Percentiles rank a stretch among this genome's conserved stretches.
Evolutionary conservation across 768 basidiomycete species (phyloP).

Genomic region (Pulveroboletus ravenelii): DNA sequence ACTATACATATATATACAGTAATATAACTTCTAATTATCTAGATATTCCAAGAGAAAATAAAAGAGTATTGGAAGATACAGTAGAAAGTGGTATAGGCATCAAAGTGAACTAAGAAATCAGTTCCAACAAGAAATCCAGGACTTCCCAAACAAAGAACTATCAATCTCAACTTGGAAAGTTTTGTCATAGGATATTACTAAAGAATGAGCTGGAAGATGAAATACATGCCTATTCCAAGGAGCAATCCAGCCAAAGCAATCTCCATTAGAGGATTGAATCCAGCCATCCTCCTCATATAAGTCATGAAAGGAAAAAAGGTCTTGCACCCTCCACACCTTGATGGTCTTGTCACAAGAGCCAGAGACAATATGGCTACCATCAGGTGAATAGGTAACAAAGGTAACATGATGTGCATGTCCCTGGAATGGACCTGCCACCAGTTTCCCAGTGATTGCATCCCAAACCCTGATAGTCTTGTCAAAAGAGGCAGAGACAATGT

Average conservation of each 20-base stretch:
- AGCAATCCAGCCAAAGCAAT: slow-evolving; percentile 3
- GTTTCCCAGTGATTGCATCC: too few relatives aligned
- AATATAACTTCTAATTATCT: too few relatives aligned
- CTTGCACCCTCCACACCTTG: slow-evolving; percentile 1
- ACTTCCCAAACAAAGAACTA: not conserved
- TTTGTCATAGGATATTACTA: not conserved
- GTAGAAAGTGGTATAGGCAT: not conserved
- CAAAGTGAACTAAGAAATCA: not conserved
- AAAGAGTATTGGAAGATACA: not conserved
- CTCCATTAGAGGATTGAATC: slow-evolving; percentile 4
- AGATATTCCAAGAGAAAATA: too few relatives aligned
- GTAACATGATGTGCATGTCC: too few relatives aligned
- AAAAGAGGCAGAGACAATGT: too few relatives aligned
- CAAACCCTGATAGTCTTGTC: too few relatives aligned
- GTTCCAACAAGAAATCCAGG: not conserved
- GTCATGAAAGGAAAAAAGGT: not conserved
- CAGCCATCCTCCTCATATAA: not conserved
- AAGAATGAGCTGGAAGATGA: not conserved
- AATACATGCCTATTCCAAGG: slow-evolving; percentile 3
- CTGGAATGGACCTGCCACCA: too few relatives aligned
- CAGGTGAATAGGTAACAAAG: too few relatives aligned
- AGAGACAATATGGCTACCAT: too few relatives aligned
- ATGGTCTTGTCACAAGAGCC: not conserved
- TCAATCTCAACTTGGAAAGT: not conserved
- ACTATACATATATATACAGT: too few relatives aligned